A percentile compares a stretch with the other conserved stretches of the same genome.
phyloP scores from a whole-genome alignment of 352 stramenopile species.

The Pythium folliculosum region DNA sequence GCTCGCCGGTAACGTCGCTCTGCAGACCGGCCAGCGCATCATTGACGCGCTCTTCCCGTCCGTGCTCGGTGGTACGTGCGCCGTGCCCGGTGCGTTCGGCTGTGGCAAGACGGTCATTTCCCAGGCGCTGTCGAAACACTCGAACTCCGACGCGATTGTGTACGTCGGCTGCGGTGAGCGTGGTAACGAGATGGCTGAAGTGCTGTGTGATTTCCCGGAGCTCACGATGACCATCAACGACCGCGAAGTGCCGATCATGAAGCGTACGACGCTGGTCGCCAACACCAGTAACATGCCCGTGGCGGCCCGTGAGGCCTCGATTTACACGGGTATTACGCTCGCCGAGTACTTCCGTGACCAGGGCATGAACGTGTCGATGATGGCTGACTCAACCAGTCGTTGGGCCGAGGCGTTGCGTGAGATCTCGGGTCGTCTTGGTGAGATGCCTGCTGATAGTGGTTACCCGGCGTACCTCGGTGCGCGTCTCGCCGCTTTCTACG shows the following conservation, averaged over 20 bases:
- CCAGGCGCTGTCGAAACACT: constrained; percentile 99
- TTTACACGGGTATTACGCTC: constrained; percentile 99
- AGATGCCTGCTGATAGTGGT: constrained; percentile 99
- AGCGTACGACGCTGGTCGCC: constrained; percentile 98
- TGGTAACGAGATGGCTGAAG: constrained; percentile 99
- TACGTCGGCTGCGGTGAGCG: constrained; percentile 99
- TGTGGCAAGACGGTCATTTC: constrained; percentile 99
- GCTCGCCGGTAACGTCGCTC: constrained; percentile 95
- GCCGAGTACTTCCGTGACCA: constrained; percentile 99
- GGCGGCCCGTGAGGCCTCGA: constrained; percentile 98
- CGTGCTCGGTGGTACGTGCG: constrained; percentile 98
- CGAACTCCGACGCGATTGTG: constrained; percentile 98
- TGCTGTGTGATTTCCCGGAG: constrained; percentile 99
- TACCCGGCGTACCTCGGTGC: constrained; percentile 98
- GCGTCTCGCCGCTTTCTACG: constrained; percentile 99
- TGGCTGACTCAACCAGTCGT: constrained; percentile 99
- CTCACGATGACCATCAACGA: constrained; percentile 99
- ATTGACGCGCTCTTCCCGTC: constrained; percentile 99
- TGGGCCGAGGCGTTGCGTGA: constrained; percentile 99
- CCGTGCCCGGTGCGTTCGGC: constrained; percentile 98
- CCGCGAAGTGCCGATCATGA: constrained; percentile 99
- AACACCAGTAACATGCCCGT: constrained; percentile 99
- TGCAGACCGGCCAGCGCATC: constrained; percentile 98
- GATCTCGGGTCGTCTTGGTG: constrained; percentile 99
- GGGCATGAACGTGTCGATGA: constrained; percentile 99